phyloP scores from a whole-genome alignment of 1,139 yeast genomes.

The Hansenula sp. region DNA sequence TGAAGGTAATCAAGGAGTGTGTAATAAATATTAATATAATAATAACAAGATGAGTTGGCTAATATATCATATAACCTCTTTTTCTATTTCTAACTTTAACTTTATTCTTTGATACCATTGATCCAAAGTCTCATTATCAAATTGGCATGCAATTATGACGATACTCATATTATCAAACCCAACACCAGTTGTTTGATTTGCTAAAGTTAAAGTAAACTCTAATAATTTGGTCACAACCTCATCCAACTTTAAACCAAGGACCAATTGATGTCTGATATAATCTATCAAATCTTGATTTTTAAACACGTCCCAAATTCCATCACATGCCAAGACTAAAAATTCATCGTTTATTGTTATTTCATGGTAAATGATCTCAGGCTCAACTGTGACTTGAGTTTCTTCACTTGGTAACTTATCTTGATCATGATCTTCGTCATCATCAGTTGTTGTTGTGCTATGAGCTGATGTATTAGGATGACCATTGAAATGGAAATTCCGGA shows the following conservation, averaged over 20 bases:
- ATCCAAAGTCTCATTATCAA: constrained; percentile 37
- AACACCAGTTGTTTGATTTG: constrained; percentile 69
- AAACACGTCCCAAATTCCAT: constrained; percentile 81
- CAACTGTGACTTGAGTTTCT: constrained; percentile 52
- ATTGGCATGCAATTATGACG: constrained; percentile 58
- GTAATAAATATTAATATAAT: too few species aligned
- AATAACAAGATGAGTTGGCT: not conserved
- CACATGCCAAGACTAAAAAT: constrained; percentile 67
- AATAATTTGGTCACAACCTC: constrained; percentile 56
- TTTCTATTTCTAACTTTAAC: constrained; percentile 44
- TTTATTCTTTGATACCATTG: constrained; percentile 60
- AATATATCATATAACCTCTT: constrained; percentile 20
- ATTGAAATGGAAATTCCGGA: constrained; percentile 28
- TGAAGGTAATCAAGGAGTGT: too few species aligned
- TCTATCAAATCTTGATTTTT: constrained; percentile 51
- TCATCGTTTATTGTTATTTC: constrained; percentile 50
- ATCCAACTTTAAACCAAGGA: constrained; percentile 53
- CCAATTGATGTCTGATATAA: constrained; percentile 53
- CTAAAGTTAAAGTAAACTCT: constrained; percentile 68
- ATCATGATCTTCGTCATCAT: not conserved
- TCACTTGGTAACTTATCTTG: constrained; percentile 26
- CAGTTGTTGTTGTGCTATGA: too few species aligned
- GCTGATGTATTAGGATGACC: constrained; percentile 2
- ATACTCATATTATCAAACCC: constrained; percentile 83
- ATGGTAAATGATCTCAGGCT: constrained; percentile 64